Conservation (phyloP, 208 protist species). For the Leptomonas pyrrhocoris region DNA sequence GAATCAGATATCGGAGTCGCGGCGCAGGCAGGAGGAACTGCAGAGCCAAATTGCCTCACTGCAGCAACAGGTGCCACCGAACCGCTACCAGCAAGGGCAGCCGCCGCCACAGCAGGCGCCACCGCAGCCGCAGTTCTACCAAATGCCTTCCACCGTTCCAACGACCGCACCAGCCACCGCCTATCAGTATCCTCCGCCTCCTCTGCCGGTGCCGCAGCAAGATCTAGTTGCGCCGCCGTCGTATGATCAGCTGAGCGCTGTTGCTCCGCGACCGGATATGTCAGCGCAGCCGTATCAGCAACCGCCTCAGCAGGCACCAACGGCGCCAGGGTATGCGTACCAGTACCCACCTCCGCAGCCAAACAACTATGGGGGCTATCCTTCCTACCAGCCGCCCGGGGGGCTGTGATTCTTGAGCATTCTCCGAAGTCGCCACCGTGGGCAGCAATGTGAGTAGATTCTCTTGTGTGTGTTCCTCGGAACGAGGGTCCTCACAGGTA, state of each 20-base stretch:
- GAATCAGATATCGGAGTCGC: slow-evolving; percentile 48
- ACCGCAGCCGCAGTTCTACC: slow-evolving; percentile 5
- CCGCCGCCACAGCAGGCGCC: slow-evolving; percentile 8
- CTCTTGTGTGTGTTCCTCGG: too few relatives aligned
- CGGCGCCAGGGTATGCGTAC: slow-evolving; percentile 5
- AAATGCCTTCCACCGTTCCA: not conserved
- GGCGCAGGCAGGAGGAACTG: slow-evolving; percentile 43
- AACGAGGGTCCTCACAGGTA: too few relatives aligned
- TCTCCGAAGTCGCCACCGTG: too few relatives aligned
- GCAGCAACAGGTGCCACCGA: slow-evolving; percentile 26
- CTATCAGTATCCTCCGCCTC: slow-evolving; percentile 17
- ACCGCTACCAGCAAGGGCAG: slow-evolving; percentile 2
- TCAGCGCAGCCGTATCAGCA: slow-evolving; percentile 11
- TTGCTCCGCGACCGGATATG: not conserved
- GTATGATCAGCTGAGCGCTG: slow-evolving; percentile 29
- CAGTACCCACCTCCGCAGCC: slow-evolving; percentile 30
- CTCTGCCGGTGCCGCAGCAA: slow-evolving; percentile 9
- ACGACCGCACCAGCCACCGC: not conserved
- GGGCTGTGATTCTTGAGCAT: slow-evolving; percentile 4
- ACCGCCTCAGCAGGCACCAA: not conserved
- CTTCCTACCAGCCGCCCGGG: slow-evolving; percentile 32
- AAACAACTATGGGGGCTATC: slow-evolving; percentile 13
- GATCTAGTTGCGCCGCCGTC: slow-evolving; percentile 18
- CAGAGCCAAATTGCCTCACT: slow-evolving; percentile 34
- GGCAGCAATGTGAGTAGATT: too few relatives aligned